Evolutionary conservation across 306 rosid genomes (phyloP).

Genomic region (Medicago ruthenica): DNA sequence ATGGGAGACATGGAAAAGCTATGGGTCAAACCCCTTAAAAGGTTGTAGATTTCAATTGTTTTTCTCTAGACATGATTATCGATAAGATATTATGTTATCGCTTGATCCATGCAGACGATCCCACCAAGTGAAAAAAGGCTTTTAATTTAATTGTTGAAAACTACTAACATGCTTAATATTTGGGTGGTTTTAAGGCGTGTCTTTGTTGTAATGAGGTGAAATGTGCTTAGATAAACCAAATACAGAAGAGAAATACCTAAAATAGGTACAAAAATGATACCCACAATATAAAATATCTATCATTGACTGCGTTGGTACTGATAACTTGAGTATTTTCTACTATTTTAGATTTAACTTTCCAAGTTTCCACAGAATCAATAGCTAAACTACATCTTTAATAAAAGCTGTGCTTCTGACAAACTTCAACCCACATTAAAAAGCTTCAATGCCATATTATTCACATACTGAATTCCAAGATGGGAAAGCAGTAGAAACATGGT

Average conservation of each 20-base stretch:
- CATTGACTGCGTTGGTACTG: background rate
- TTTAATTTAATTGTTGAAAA: background rate
- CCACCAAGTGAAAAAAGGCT: background rate
- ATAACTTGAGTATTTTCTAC: background rate
- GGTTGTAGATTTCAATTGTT: background rate
- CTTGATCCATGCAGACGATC: background rate
- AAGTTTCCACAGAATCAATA: constrained; percentile 2
- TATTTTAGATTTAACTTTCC: background rate
- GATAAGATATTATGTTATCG: background rate
- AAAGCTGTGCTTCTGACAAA: background rate
- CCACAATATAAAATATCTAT: too few species aligned
- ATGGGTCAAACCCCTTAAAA: background rate
- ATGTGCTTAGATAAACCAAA: constrained; percentile 9
- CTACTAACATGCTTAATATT: background rate
- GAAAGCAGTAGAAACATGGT: constrained; percentile 6
- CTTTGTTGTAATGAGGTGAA: constrained; percentile 11
- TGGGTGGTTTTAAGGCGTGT: background rate
- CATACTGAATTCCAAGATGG: background rate
- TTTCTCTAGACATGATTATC: background rate
- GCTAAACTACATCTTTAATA: background rate
- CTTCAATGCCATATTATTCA: background rate
- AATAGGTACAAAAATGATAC: background rate
- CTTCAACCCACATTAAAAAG: background rate
- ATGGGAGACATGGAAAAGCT: background rate
- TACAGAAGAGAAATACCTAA: background rate